Base-by-base conservation (phyloP, 257 asterid species). In the Vinca minor region DNA sequence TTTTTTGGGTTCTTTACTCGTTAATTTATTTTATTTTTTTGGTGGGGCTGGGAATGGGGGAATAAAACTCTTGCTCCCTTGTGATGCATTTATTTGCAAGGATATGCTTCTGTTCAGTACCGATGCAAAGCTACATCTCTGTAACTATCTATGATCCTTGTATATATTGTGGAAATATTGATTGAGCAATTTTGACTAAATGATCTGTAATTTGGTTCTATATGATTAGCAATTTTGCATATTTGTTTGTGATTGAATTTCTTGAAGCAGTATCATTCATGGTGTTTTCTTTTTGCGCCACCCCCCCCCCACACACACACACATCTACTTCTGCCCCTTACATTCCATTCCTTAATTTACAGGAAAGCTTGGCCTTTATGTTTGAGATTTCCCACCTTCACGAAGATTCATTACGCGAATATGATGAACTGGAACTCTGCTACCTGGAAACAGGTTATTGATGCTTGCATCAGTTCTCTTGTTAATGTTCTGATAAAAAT, bases 361-460 rank as follows among this genome's bases (percentile, higher is more conserved):
- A 93, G 97, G 99, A 93, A 83, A 89, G 97, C 78, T 76, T 93
- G 83, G 99, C 99, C 59, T 93, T 84, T 79, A 93, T 93, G 99
- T 93, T 93, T 68, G 99, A 93, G 82, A 81, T 89, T 77, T 92
- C 95, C 73, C 89, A 83, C 85, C 96, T 89, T 69, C 91, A 89
- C 73, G 99, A 93, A 81, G 99, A 93, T 81, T 95, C 99, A 65
- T 80, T 89, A 64, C 97, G 97, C 80, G 99, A 93, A 81, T 93
- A 89, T 67, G 99, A 93, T 41, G 97, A 93, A 79, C 90, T 93
- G 74, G 99, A 93, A 77, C 99, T 93, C 78, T 89, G 99, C 79
- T 93, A 93, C 81, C 78, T 83, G 80, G 99, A 93, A 82, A 87
- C 99, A 87, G 99, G 99, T 93, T 73, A 71, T 52, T 48, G 49